phyloP scores from a whole-genome alignment of 495 filamentous ascomycete genomes.

The Penicillium flavigenum region DNA sequence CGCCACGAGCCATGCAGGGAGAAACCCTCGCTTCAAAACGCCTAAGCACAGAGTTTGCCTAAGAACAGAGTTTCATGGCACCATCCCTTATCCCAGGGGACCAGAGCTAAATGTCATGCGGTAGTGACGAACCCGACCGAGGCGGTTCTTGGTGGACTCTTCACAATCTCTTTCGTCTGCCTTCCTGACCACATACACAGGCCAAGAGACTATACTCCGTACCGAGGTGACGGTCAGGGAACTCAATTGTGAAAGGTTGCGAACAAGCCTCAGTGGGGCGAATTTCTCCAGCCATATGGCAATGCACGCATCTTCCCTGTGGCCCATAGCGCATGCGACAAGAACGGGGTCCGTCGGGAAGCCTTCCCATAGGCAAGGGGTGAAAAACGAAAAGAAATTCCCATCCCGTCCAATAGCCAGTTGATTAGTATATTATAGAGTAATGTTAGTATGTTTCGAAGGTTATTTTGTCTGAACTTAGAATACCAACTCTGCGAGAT shows the following conservation, averaged over 20 bases:
- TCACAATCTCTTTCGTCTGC: not conserved
- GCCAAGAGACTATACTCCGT: slow-evolving; percentile 1
- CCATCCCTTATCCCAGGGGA: slow-evolving; percentile 1
- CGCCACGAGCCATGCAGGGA: slow-evolving; percentile 14
- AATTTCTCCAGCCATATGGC: slow-evolving; percentile 5
- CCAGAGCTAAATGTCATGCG: not conserved
- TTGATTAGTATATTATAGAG: not conserved
- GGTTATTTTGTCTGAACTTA: not conserved
- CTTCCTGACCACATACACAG: not conserved
- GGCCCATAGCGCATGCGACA: slow-evolving; percentile 11
- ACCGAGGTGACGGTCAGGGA: not conserved
- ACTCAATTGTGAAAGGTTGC: not conserved
- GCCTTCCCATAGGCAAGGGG: slow-evolving; percentile 19
- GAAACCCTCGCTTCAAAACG: not conserved
- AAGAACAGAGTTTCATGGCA: not conserved
- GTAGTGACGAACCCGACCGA: not conserved
- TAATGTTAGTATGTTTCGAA: not conserved
- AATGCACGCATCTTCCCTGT: slow-evolving; percentile 8
- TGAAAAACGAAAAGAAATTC: not conserved
- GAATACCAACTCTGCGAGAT: not conserved
- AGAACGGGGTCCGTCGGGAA: slow-evolving; percentile 27
- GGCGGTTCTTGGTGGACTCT: not conserved
- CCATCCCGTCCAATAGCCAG: not conserved
- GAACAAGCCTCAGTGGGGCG: slow-evolving; percentile 13
- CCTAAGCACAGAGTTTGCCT: not conserved